A percentile compares a stretch with the other conserved stretches of the same genome.
These are phyloP conservation scores for Serendipita sp. DNA, from an alignment of 768 basidiomycete species.

Conservation along the genomic window DNA sequence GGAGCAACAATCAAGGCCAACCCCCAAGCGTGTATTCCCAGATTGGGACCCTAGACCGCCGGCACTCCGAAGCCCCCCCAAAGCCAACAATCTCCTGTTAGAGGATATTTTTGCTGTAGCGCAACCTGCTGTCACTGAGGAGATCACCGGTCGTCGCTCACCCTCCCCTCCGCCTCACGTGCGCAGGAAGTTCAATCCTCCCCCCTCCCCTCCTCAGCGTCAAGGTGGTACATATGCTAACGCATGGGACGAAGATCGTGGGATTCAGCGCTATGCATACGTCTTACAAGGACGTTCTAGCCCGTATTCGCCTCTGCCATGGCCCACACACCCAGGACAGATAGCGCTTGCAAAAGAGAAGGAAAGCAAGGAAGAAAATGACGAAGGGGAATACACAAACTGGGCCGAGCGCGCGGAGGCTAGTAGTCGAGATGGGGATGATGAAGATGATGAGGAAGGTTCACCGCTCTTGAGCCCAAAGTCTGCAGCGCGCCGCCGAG, in stretches of 20 bases:
- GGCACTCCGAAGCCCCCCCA: neutral
- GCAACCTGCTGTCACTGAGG: neutral
- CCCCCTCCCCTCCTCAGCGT: constrained; percentile 3
- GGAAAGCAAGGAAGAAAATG: constrained; percentile 22
- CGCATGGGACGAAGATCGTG: constrained; percentile 73
- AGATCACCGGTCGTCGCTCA: constrained; percentile 16
- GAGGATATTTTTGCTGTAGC: neutral
- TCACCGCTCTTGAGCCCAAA: constrained; percentile 3
- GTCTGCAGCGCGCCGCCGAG: constrained; percentile 1
- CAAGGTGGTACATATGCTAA: constrained; percentile 38
- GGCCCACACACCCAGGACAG: neutral
- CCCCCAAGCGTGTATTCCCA: constrained; percentile 63
- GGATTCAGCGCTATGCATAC: constrained; percentile 61
- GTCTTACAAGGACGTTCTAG: constrained; percentile 23
- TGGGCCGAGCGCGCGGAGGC: constrained; percentile 47
- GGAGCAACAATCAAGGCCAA: constrained; percentile 60
- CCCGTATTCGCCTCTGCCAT: neutral
- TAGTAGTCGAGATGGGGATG: constrained; percentile 68
- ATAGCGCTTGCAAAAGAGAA: constrained; percentile 14
- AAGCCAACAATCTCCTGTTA: constrained; percentile 14
- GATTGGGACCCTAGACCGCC: constrained; percentile 30
- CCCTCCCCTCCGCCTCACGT: constrained; percentile 18
- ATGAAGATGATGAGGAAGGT: constrained; percentile 44
- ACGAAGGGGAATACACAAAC: constrained; percentile 24
- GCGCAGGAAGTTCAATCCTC: neutral